phyloP scores from a whole-genome alignment of 1,139 yeast species.

The Pneumocystis jirovecii region DNA sequence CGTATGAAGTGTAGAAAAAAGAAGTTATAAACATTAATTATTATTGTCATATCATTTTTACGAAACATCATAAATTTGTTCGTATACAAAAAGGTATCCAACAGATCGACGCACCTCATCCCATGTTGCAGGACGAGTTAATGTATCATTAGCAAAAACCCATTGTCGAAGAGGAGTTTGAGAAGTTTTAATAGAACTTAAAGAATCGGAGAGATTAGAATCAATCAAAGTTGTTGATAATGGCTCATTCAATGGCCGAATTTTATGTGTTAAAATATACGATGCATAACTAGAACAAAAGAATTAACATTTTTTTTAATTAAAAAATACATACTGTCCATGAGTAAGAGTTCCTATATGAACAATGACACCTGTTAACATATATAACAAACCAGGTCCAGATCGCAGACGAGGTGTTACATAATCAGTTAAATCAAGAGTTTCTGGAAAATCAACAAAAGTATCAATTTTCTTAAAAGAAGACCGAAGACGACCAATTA shows the following conservation, averaged over 20 bases:
- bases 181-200: background rate
- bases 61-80: background rate
- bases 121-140: constrained; percentile 8
- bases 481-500: constrained; percentile 1
- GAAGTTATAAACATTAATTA: too few species aligned
- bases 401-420: constrained; percentile 6
- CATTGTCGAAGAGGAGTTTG: constrained; percentile 8
- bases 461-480: constrained; percentile 10
- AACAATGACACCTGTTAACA: constrained; percentile 11
- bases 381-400: constrained; percentile 3
- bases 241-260: constrained; percentile 1
- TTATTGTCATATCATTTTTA: background rate
- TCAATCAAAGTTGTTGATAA: background rate
- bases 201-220: background rate
- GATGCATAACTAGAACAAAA: constrained; percentile 3
- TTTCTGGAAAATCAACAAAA: constrained; percentile 8
- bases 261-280: constrained; percentile 9
- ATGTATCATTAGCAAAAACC: constrained; percentile 12
- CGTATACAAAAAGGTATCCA: background rate
- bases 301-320: background rate
- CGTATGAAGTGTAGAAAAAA: too few species aligned
- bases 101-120: constrained; percentile 10
- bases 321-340: constrained; percentile 8
- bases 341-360: constrained; percentile 11
- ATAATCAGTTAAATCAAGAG: constrained; percentile 10